Evolutionary conservation across 164 flowering plant species (phyloP).

Genomic region (Vitis labrusca): DNA sequence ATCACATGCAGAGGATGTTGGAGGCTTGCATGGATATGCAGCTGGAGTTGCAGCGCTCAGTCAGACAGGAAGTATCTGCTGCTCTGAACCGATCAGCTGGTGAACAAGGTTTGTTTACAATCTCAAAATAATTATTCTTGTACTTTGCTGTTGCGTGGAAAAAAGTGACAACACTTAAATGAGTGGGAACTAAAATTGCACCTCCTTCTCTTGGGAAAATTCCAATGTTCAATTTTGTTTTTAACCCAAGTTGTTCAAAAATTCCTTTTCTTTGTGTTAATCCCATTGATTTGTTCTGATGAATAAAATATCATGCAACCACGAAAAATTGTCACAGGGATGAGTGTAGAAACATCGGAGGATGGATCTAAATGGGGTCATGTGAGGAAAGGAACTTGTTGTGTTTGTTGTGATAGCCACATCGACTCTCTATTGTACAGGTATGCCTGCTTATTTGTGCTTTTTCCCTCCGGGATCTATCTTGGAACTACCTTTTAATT

Average conservation of each 20-base stretch:
- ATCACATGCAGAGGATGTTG: conserved; percentile 85
- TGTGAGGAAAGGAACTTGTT: conserved; percentile 74
- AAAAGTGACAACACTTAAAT: too few species aligned
- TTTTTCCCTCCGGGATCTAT: too few species aligned
- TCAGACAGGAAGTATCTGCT: conserved; percentile 83
- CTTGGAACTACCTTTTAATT: neutral
- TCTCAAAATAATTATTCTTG: neutral
- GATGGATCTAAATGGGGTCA: conserved; percentile 81
- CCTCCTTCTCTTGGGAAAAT: too few species aligned
- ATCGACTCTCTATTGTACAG: conserved; percentile 81
- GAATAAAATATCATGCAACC: neutral
- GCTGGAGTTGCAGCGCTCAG: conserved; percentile 74
- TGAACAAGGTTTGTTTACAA: conserved; percentile 45
- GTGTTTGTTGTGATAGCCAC: conserved; percentile 79
- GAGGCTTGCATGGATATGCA: conserved; percentile 95
- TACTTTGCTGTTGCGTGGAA: too few species aligned
- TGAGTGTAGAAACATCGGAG: conserved; percentile 58
- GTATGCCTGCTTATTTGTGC: conserved; percentile 23
- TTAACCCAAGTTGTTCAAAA: too few species aligned
- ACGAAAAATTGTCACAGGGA: conserved; percentile 23
- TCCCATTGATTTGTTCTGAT: neutral
- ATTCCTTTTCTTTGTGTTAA: too few species aligned
- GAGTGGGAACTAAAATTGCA: too few species aligned
- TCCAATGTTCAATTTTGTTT: too few species aligned
- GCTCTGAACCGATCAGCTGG: conserved; percentile 70